Evolutionary conservation across 257 asterid species (phyloP), one percentile per base, ranked within the genome.

Genomic region (Avicennia marina): DNA sequence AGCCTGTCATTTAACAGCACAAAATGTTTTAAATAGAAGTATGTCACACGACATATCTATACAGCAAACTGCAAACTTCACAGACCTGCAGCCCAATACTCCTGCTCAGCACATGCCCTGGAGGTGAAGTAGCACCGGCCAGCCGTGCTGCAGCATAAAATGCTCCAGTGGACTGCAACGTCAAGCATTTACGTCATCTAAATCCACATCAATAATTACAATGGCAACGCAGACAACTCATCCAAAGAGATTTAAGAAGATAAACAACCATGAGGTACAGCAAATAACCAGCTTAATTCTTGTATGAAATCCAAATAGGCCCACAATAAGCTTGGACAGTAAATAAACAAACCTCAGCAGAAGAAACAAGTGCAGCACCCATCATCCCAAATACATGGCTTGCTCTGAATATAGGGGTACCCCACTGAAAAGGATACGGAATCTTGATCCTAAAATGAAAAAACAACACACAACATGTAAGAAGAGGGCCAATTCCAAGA

Each of bases 81-180:
- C 53, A 2, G 31, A 86, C 99, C 97, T 89, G 97, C 58, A 93
- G 82, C 64, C 99, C 99, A 44, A 93, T 89, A 80, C 99, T 93
- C 72, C 99, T 75, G 86, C 83, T 86, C 57, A 93, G 44, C 39
- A 93, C 99, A 73, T 82, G 83, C 8, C 83, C 79, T 0, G 99
- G 99, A 71, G 99, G 99, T 49, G 72, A 33, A 15, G 99, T 93
- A 26, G 97, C 99, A 57, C 99, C 99, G 27, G 99, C 78, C 56
- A 93, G 88, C 69, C 99, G 79, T n/a, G 97, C 81, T 6, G 99
- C 80, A 21, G 97, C 99, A 62, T 84, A 89, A 79, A 89, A 80
- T 32, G 97, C 77, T 61, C 83, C 95, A 12, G 89, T 89, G 22
- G 97, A 86, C 99, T 93, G 89, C 74, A 74, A 43, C 13, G 45